Evolutionary conservation across 2,329 filamentous ascomycete species (phyloP).

Genomic region (Botrytis aclada): DNA sequence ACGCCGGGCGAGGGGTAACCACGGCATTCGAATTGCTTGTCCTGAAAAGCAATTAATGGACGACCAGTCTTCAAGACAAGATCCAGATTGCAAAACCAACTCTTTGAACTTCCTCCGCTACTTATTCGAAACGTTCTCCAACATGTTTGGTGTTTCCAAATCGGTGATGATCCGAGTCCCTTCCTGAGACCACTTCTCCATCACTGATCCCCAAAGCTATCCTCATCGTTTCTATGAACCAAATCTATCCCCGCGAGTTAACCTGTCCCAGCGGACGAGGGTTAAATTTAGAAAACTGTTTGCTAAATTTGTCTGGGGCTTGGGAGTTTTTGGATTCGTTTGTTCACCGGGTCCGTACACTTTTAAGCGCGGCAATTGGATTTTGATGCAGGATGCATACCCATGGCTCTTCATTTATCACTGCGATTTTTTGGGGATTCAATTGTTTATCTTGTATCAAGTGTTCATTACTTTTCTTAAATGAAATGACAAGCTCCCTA

Average conservation of each 20-base stretch:
- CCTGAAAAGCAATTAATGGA: not conserved
- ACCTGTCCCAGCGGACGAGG: not conserved
- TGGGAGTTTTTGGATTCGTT: not conserved
- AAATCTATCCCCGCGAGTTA: not conserved
- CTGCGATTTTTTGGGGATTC: too few relatives aligned
- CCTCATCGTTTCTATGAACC: not conserved
- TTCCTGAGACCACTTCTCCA: not conserved
- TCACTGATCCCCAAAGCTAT: not conserved
- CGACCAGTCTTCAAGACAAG: not conserved
- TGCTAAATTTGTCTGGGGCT: not conserved
- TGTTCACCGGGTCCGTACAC: not conserved
- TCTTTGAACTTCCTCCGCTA: not conserved
- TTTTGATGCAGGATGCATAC: not conserved
- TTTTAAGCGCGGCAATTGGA: not conserved
- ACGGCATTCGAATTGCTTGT: not conserved
- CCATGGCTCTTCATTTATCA: not conserved
- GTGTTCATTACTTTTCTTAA: fast-evolving
- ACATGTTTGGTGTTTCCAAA: not conserved
- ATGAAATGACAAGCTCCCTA: not conserved
- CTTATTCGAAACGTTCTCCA: not conserved
- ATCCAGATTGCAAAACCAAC: not conserved
- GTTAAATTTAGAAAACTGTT: not conserved
- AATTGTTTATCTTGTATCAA: not conserved
- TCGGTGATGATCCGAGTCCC: not conserved
- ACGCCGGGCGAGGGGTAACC: not conserved